These are phyloP conservation scores for Trichophyton mentagrophytes DNA, from an alignment of 2,329 filamentous ascomycete species.

Conservation along the genomic window DNA sequence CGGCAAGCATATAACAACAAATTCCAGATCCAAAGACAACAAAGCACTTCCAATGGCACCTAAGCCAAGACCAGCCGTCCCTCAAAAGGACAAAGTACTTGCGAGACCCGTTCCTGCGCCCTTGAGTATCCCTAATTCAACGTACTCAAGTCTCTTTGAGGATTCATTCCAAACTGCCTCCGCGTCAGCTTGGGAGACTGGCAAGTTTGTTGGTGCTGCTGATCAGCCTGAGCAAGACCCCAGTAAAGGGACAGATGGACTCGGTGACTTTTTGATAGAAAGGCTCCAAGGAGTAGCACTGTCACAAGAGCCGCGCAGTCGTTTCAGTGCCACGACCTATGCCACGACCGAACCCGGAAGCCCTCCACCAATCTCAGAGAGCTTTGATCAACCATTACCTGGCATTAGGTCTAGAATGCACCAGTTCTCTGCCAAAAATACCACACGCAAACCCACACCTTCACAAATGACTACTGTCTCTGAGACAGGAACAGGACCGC, in stretches of 20 bases:
- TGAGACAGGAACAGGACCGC: slow-evolving; percentile 45
- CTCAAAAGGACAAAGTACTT: slow-evolving; percentile 26
- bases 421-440: slow-evolving; percentile 22
- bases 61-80: slow-evolving; percentile 31
- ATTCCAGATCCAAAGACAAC: not conserved
- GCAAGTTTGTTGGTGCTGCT: not conserved
- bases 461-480: slow-evolving; percentile 18
- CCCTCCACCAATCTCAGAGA: slow-evolving; percentile 27
- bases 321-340: slow-evolving; percentile 53
- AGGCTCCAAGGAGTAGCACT: slow-evolving; percentile 26
- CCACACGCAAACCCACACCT: slow-evolving; percentile 32
- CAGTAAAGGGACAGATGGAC: not conserved
- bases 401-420: slow-evolving; percentile 26
- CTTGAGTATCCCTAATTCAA: slow-evolving; percentile 20
- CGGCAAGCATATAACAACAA: not conserved
- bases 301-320: slow-evolving; percentile 44
- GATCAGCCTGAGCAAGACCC: not conserved
- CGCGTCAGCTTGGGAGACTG: not conserved
- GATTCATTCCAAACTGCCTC: not conserved
- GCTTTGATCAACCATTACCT: slow-evolving; percentile 23
- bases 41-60: slow-evolving; percentile 3
- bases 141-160: not conserved
- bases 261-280: slow-evolving; percentile 12
- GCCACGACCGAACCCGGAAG: slow-evolving; percentile 39
- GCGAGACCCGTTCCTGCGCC: slow-evolving; percentile 21